These are phyloP conservation scores for Fusarium paranaense DNA, from an alignment of 2,329 filamentous ascomycete species.

Conservation along the genomic window DNA sequence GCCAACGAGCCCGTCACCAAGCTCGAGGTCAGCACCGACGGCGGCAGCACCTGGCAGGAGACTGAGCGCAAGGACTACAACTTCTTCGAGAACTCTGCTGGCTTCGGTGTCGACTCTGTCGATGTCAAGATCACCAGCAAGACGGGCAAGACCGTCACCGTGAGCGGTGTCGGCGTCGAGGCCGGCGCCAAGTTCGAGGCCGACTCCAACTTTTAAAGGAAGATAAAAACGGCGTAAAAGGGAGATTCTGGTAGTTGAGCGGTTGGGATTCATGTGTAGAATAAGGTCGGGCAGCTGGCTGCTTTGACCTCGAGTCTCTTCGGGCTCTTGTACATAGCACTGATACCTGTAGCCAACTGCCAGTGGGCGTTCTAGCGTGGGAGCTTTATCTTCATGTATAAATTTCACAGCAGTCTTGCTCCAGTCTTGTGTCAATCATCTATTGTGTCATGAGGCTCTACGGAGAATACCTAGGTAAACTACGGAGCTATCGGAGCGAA, in stretches of 20 bases:
- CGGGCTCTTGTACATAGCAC: background rate
- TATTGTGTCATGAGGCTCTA: too few relatives aligned
- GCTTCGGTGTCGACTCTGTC: conserved; percentile 66
- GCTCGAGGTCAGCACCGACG: conserved; percentile 71
- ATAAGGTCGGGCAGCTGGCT: conserved; percentile 24
- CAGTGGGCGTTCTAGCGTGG: background rate
- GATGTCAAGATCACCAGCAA: conserved; percentile 67
- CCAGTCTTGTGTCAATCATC: background rate
- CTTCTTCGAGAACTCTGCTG: conserved; percentile 70
- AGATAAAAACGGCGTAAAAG: background rate
- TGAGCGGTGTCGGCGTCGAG: conserved; percentile 62
- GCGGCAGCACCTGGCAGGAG: conserved; percentile 67
- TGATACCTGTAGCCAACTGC: background rate
- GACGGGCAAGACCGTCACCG: conserved; percentile 62
- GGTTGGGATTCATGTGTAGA: background rate
- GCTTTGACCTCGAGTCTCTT: background rate
- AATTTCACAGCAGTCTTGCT: conserved; percentile 12
- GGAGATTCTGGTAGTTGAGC: background rate
- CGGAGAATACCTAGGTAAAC: too few relatives aligned
- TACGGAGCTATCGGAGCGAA: too few relatives aligned
- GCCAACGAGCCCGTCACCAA: conserved; percentile 65
- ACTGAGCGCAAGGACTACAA: conserved; percentile 68
- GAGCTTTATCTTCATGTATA: conserved; percentile 28
- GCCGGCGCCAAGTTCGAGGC: conserved; percentile 46
- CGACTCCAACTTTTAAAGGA: conserved; percentile 47